Evolutionary conservation across 169 alveolate species (phyloP), one percentile per base, ranked within the genome.

Genomic region (Cryptosporidium felis): DNA sequence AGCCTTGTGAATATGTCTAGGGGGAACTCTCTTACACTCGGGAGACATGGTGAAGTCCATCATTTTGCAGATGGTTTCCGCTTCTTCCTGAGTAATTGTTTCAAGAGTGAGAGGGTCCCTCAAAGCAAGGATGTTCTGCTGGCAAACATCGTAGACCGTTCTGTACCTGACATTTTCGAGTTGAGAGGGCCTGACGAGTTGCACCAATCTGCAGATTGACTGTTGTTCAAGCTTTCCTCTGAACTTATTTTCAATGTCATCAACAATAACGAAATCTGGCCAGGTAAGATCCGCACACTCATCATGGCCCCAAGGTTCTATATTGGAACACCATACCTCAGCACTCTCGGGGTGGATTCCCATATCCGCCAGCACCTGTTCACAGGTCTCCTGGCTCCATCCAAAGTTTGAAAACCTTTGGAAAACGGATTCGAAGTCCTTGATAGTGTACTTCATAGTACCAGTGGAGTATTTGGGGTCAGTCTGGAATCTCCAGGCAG

Each of bases 261-360:
- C 85, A 8, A 56, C 85, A 12, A 74, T 28, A 34, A 74, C 85
- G 18, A 74, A 74, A 56, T 74, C 85, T 18, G 67, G 45, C 85
- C 85, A 74, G 18, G 60, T 16, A 0, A 74, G 38, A 38, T 74
- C 85, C 16, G 85, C 85, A 53, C 85, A 74, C 44, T 74, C 85
- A 53, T 74, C 85, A 34, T 74, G 67, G 23, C 85, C 85, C 85
- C 85, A 74, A 16, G 85, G 85, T 42, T 74, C 85, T 53, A 74
- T 56, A 53, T 74, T 74, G 12, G 85, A 51, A 23, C 85, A 74
- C 85, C 85, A 74, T 16, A 53, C 32, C 32, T 74, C 74, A 36
- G 74, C 34, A 36, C 9, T 53, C 36, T 74, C 85, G 26, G 65
- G 28, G 5, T 56, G 65, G 21, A 74, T 74, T 53, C 85, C 85